A percentile compares a stretch with the other conserved stretches of the same genome.
Evolutionary conservation across 2,329 filamentous ascomycete genomes (phyloP).

Genomic region (Monosporascus ibericus): DNA sequence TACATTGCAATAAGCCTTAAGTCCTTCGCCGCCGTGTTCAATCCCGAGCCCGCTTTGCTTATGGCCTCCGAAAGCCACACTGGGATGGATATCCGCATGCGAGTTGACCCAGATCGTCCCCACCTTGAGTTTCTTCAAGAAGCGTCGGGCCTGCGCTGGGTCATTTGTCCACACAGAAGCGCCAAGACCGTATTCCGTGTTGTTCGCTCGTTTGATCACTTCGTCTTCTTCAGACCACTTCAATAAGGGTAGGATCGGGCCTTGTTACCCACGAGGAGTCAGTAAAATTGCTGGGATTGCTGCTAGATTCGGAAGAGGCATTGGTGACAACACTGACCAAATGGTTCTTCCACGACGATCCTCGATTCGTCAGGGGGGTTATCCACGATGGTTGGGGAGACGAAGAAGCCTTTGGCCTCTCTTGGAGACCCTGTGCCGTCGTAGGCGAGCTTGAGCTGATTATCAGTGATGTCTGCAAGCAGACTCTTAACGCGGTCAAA

Average conservation of each 20-base stretch:
- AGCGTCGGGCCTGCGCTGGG: constrained; percentile 36
- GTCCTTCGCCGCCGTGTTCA: constrained; percentile 36
- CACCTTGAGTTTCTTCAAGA: constrained; percentile 41
- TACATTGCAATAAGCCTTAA: constrained; percentile 28
- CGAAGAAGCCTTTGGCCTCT: constrained; percentile 7
- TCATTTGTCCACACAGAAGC: constrained; percentile 48
- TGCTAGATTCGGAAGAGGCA: background rate
- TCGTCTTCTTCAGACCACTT: constrained; percentile 38
- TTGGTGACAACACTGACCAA: constrained; percentile 11
- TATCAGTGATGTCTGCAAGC: constrained; percentile 14
- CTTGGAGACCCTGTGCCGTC: constrained; percentile 2
- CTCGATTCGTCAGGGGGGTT: constrained; percentile 19
- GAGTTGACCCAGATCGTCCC: constrained; percentile 48
- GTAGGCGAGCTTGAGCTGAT: constrained; percentile 11
- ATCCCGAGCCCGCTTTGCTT: constrained; percentile 46
- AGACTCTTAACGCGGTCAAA: constrained; percentile 19
- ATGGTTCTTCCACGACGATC: constrained; percentile 16
- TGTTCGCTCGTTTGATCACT: constrained; percentile 39
- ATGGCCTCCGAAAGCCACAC: constrained; percentile 41
- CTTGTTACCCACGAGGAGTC: background rate
- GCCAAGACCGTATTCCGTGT: constrained; percentile 43
- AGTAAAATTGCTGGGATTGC: background rate
- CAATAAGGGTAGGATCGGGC: constrained; percentile 37
- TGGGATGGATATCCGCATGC: constrained; percentile 31
- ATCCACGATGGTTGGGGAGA: constrained; percentile 14